phyloP scores from a whole-genome alignment of 2,329 filamentous ascomycete species.

The Ceratocystis diversiconidia region DNA sequence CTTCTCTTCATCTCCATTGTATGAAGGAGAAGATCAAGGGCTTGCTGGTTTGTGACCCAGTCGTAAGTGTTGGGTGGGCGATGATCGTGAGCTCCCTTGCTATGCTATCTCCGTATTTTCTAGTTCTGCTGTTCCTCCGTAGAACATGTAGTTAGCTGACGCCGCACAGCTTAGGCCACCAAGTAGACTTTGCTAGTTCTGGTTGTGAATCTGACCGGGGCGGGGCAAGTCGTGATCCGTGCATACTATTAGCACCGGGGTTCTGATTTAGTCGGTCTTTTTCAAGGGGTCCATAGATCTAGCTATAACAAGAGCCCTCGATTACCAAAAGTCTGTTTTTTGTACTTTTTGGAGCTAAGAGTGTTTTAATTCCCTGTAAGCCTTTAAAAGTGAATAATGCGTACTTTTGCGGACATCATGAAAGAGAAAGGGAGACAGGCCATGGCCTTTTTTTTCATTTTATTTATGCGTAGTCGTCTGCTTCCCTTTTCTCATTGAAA shows the following conservation, averaged over 20 bases:
- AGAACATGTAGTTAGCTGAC: neutral
- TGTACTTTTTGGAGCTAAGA: too few species aligned
- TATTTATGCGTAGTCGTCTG: too few species aligned
- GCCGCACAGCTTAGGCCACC: slow-evolving; percentile 1
- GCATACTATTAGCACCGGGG: neutral
- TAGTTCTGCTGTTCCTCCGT: neutral
- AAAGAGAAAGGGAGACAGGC: too few species aligned
- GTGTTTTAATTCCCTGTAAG: too few species aligned
- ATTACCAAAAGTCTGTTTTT: neutral
- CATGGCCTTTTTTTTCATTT: too few species aligned
- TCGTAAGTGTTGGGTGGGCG: neutral
- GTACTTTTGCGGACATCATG: too few species aligned
- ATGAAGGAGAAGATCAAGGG: neutral
- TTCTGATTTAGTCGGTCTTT: neutral
- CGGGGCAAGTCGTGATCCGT: neutral
- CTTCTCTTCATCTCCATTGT: neutral
- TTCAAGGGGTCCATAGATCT: neutral
- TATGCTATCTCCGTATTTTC: neutral
- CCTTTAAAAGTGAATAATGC: too few species aligned
- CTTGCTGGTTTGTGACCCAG: neutral
- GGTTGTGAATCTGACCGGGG: neutral
- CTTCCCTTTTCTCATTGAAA: too few species aligned
- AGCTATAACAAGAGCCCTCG: neutral
- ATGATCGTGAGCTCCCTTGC: neutral
- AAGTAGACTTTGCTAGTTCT: neutral